Evolutionary conservation across 1,139 yeast genomes (phyloP).

Genomic region (Meyerozyma athensensis): DNA sequence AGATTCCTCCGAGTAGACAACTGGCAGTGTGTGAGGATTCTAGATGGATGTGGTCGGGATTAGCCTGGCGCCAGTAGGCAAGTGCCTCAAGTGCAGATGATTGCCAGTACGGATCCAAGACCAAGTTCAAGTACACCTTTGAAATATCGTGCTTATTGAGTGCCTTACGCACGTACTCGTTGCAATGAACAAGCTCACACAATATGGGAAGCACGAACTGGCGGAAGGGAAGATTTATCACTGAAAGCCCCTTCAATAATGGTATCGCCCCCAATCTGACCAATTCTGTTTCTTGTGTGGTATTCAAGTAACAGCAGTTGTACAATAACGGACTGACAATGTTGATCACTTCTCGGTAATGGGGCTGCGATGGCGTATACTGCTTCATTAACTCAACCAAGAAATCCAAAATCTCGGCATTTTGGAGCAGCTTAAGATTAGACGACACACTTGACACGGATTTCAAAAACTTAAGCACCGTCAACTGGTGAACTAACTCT

Average conservation of each 20-base stretch:
- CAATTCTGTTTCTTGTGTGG: slow-evolving; percentile 47
- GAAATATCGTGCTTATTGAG: slow-evolving; percentile 39
- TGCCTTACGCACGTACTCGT: slow-evolving; percentile 31
- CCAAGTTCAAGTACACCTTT: slow-evolving; percentile 42
- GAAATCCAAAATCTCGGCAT: slow-evolving; percentile 42
- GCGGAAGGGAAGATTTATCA: slow-evolving; percentile 46
- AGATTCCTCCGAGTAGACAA: slow-evolving; percentile 37
- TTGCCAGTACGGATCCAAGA: slow-evolving; percentile 66
- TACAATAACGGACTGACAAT: slow-evolving; percentile 42
- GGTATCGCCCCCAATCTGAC: slow-evolving; percentile 54
- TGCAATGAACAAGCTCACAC: slow-evolving; percentile 57
- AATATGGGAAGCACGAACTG: slow-evolving; percentile 61
- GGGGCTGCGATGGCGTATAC: slow-evolving; percentile 23
- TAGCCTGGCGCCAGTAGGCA: slow-evolving; percentile 33
- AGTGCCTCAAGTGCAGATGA: slow-evolving; percentile 63
- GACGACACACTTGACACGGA: slow-evolving; percentile 40
- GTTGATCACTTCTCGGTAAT: slow-evolving; percentile 40
- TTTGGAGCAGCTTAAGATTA: slow-evolving; percentile 28
- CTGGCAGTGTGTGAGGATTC: slow-evolving; percentile 25
- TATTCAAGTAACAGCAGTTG: slow-evolving; percentile 58
- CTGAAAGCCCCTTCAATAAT: slow-evolving; percentile 40
- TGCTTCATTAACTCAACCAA: slow-evolving; percentile 26
- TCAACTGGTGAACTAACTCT: slow-evolving; percentile 28
- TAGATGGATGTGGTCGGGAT: slow-evolving; percentile 20
- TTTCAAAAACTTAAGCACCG: slow-evolving; percentile 38